These are phyloP conservation scores for Diplodia mutila DNA, from an alignment of 2,329 filamentous ascomycete species.

Conservation along the genomic window DNA sequence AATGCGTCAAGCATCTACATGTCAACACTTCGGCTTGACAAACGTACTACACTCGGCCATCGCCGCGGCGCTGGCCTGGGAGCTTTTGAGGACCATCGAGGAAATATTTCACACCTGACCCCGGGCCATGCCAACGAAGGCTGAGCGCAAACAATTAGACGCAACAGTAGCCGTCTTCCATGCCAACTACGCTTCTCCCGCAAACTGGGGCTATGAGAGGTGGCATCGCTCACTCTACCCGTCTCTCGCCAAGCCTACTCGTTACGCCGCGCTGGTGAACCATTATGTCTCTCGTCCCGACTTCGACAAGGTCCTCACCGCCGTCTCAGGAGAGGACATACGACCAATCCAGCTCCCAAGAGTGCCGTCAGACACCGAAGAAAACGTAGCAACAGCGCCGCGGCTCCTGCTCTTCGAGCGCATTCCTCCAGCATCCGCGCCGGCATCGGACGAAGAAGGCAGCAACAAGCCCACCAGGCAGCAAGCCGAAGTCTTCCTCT, in stretches of 20 bases:
- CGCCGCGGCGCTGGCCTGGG: not conserved
- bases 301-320: not conserved
- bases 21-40: too few species aligned
- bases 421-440: not conserved
- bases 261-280: conserved; percentile 36
- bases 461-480: not conserved
- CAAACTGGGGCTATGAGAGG: conserved; percentile 28
- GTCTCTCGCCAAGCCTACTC: conserved; percentile 31
- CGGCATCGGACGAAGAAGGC: not conserved
- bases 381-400: not conserved
- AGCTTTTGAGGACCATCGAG: too few species aligned
- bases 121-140: not conserved
- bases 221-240: conserved; percentile 35
- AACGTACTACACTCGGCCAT: not conserved
- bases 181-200: conserved; percentile 33
- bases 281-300: conserved; percentile 30
- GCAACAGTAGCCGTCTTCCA: conserved; percentile 36
- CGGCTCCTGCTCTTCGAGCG: not conserved
- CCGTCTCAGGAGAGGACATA: not conserved
- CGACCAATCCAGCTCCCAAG: not conserved
- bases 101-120: not conserved
- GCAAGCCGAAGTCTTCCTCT: conserved; percentile 23
- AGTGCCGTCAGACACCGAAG: not conserved
- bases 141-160: conserved; percentile 14
- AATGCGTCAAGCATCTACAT: too few species aligned